phyloP scores from a whole-genome alignment of 768 basidiomycete genomes.

The Agaricus subrufescens region DNA sequence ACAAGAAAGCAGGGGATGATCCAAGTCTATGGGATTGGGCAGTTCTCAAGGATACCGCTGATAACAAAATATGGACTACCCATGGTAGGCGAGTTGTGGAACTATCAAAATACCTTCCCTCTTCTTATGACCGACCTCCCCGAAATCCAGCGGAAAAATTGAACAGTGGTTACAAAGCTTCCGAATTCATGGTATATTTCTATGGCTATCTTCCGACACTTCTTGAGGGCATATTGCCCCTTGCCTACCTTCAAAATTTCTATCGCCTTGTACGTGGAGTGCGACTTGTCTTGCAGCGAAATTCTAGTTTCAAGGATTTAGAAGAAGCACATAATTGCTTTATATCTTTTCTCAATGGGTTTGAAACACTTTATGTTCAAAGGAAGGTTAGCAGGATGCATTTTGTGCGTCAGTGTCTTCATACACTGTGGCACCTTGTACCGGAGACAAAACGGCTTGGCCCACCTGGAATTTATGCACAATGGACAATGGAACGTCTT shows the following conservation, averaged over 20 bases:
- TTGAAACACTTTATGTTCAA: conserved; percentile 30
- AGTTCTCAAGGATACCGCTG: conserved; percentile 15
- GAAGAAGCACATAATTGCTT: conserved; percentile 18
- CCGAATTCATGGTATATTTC: conserved; percentile 28
- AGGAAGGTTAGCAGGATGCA: conserved; percentile 21
- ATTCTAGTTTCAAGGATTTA: conserved; percentile 15
- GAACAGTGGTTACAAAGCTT: conserved; percentile 33
- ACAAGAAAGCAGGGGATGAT: conserved; percentile 13
- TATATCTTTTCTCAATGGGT: conserved; percentile 24
- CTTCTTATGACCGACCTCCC: conserved; percentile 21
- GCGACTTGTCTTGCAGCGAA: conserved; percentile 18
- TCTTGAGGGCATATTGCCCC: conserved; percentile 18
- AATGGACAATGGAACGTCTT: conserved; percentile 28
- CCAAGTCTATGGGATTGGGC: conserved; percentile 25
- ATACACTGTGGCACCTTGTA: conserved; percentile 23
- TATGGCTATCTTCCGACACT: conserved; percentile 29
- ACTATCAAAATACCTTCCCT: conserved; percentile 17
- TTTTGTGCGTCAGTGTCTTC: conserved; percentile 26
- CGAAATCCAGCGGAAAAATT: conserved; percentile 30
- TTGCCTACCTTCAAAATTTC: conserved; percentile 18
- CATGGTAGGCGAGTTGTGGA: conserved; percentile 27
- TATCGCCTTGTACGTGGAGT: conserved; percentile 24
- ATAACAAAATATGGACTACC: conserved; percentile 23
- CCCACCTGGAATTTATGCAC: conserved; percentile 10
- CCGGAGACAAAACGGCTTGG: conserved; percentile 18